Conservation (phyloP, 2,329 filamentous ascomycete species). For the Tympanopsis confertula region DNA sequence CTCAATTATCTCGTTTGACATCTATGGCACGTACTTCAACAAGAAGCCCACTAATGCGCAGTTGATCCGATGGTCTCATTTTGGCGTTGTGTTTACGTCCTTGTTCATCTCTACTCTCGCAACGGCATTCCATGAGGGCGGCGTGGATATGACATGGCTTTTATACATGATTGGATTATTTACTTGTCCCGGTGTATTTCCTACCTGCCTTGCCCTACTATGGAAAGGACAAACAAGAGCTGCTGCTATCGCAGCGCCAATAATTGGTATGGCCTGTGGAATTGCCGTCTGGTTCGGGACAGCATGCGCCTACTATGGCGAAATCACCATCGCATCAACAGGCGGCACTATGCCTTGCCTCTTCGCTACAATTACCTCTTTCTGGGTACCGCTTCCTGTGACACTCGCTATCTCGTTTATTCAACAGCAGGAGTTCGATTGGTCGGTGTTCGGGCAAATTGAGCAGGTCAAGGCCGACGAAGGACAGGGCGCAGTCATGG, state of each 20-base stretch:
- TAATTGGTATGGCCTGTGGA: slow-evolving; percentile 35
- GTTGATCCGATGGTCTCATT: slow-evolving; percentile 37
- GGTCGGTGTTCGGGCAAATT: too few relatives aligned
- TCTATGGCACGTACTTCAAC: slow-evolving; percentile 38
- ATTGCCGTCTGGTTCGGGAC: slow-evolving; percentile 39
- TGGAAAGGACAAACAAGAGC: slow-evolving; percentile 35
- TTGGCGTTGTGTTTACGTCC: slow-evolving; percentile 38
- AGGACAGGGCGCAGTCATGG: too few relatives aligned
- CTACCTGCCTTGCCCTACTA: slow-evolving; percentile 37
- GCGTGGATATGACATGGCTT: slow-evolving; percentile 40
- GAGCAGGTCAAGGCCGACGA: too few relatives aligned
- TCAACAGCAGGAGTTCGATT: too few relatives aligned
- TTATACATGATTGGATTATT: slow-evolving; percentile 41
- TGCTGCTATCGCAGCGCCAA: slow-evolving; percentile 35
- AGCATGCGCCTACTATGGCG: slow-evolving; percentile 30
- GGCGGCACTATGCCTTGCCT: too few relatives aligned
- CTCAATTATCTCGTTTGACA: slow-evolving; percentile 40
- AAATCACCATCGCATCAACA: too few relatives aligned
- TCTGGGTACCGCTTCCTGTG: too few relatives aligned
- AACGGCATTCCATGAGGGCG: slow-evolving; percentile 38
- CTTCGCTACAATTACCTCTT: too few relatives aligned
- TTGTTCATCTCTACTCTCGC: slow-evolving; percentile 37
- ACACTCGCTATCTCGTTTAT: too few relatives aligned
- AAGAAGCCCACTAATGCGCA: slow-evolving; percentile 29
- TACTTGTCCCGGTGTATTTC: slow-evolving; percentile 39